Percentiles rank a stretch among this genome's conserved stretches.
phyloP scores from a whole-genome alignment of 2,329 filamentous ascomycete genomes.

The Thelonectria rubi region DNA sequence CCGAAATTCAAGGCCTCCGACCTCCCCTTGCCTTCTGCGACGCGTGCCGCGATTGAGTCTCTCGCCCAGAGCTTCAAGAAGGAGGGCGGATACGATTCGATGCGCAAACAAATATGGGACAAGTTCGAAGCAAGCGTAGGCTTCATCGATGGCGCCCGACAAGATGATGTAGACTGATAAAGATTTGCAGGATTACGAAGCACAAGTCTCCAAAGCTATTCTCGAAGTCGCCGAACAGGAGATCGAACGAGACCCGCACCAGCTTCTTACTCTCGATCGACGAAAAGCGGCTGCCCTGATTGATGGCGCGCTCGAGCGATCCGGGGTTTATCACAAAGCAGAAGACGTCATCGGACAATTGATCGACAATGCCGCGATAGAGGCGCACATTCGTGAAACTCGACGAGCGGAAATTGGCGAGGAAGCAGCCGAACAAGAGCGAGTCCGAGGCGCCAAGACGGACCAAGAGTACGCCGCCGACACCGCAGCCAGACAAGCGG shows the following conservation, averaged over 20 bases:
- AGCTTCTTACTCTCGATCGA: slow-evolving; percentile 77
- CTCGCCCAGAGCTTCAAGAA: slow-evolving; percentile 87
- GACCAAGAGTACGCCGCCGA: slow-evolving; percentile 78
- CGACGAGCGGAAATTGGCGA: slow-evolving; percentile 74
- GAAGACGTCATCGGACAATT: slow-evolving; percentile 73
- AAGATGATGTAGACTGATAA: slow-evolving; percentile 3
- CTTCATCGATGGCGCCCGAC: slow-evolving; percentile 7
- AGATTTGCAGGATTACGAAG: slow-evolving; percentile 73
- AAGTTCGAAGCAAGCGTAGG: slow-evolving; percentile 76
- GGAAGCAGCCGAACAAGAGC: slow-evolving; percentile 73
- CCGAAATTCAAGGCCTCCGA: slow-evolving; percentile 77
- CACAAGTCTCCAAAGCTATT: slow-evolving; percentile 71
- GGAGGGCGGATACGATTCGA: slow-evolving; percentile 81
- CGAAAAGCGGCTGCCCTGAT: slow-evolving; percentile 78
- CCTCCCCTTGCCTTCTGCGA: slow-evolving; percentile 76
- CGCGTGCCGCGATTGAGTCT: slow-evolving; percentile 76
- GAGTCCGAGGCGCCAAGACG: slow-evolving; percentile 72
- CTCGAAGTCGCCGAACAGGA: slow-evolving; percentile 76
- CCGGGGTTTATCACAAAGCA: slow-evolving; percentile 77
- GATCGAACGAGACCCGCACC: slow-evolving; percentile 76
- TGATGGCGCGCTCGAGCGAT: slow-evolving; percentile 80
- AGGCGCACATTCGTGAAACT: slow-evolving; percentile 74
- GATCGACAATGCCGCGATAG: slow-evolving; percentile 74
- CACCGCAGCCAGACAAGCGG: slow-evolving; percentile 66
- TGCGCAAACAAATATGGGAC: slow-evolving; percentile 80